Conservation (phyloP, 495 filamentous ascomycete species). For the Chlorociboria aeruginascens region DNA sequence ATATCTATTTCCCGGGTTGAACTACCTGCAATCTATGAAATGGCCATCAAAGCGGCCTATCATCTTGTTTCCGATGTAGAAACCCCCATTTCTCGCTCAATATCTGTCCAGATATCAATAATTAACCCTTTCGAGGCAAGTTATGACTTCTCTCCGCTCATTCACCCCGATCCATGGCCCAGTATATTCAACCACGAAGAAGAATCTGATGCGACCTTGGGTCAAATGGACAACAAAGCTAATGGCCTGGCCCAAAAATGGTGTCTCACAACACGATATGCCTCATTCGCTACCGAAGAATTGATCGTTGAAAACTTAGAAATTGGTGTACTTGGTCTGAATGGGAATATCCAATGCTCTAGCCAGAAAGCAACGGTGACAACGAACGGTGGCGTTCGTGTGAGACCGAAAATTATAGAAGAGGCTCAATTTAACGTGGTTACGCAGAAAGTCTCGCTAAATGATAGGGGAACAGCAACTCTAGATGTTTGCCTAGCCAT, state of each 20-base stretch:
- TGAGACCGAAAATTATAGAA: constrained; percentile 29
- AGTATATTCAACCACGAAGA: constrained; percentile 59
- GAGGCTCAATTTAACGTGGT: constrained; percentile 60
- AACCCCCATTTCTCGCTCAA: constrained; percentile 68
- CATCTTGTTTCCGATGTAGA: constrained; percentile 67
- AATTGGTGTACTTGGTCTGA: constrained; percentile 39
- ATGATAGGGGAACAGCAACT: constrained; percentile 61
- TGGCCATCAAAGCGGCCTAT: constrained; percentile 66
- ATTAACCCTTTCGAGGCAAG: constrained; percentile 78
- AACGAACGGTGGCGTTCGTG: constrained; percentile 10
- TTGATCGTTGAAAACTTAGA: constrained; percentile 55
- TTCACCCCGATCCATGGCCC: constrained; percentile 74
- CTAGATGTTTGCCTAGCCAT: constrained; percentile 68
- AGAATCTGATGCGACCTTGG: constrained; percentile 23
- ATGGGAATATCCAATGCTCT: constrained; percentile 34
- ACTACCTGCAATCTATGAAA: constrained; percentile 46
- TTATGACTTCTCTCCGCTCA: constrained; percentile 67
- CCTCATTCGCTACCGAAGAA: constrained; percentile 61
- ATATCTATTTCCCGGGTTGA: constrained; percentile 39
- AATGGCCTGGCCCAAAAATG: constrained; percentile 69
- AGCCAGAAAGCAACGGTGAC: constrained; percentile 22
- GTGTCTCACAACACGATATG: constrained; percentile 58
- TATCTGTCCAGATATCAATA: constrained; percentile 54
- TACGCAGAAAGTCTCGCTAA: constrained; percentile 60
- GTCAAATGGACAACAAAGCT: constrained; percentile 23